Evolutionary conservation across 495 filamentous ascomycete species (phyloP), one percentile per base, ranked within the genome.

Genomic region (Neurospora tetrasperma): DNA sequence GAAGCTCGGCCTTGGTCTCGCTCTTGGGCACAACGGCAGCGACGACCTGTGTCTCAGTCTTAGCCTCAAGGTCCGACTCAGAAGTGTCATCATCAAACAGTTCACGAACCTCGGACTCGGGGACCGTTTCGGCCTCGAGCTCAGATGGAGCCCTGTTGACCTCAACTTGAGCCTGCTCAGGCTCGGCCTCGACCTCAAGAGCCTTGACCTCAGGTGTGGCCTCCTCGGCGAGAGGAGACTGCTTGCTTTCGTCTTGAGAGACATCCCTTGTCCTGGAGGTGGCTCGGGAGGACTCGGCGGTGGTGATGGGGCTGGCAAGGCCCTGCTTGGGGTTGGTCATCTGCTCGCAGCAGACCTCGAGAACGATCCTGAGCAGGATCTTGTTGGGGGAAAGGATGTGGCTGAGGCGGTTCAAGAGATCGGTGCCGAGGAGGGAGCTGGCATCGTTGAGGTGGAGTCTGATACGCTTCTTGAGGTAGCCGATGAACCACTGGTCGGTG

Each of bases 301-400:
- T 76, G 38, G 75, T 71, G 71, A 75, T 70, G 70, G 75, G 48
- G 68, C 74, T 75, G 23, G 70, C 70, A 41, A 71, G 59, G 31
- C 10, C 54, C 12, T 73, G 71, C 4, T 78, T 42, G 23, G 38
- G 72, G 20, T 69, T 42, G 42, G 69, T 70, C 46, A 77, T 76
- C 23, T 73, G 71, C 74, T 80, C 79, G 71, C 78, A 80, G 69
- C 79, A 80, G 69, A 80, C 74, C 77, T 80, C 79, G 41, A 80
- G 78, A 11, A 80, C 76, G 39, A 78, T 80, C 42, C 77, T 42
- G 69, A 80, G 77, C 14, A 80, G 78, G 31, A 80, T 74, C 70
- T 72, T 74, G 74, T 80, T 75, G 11, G 79, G 79, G 4, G 79
- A 79, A 43, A 80, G 73, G 68, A 80, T 80, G 74, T 72, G 71